phyloP scores from a whole-genome alignment of 345 rosid genomes.

The Cardamine occulta region DNA sequence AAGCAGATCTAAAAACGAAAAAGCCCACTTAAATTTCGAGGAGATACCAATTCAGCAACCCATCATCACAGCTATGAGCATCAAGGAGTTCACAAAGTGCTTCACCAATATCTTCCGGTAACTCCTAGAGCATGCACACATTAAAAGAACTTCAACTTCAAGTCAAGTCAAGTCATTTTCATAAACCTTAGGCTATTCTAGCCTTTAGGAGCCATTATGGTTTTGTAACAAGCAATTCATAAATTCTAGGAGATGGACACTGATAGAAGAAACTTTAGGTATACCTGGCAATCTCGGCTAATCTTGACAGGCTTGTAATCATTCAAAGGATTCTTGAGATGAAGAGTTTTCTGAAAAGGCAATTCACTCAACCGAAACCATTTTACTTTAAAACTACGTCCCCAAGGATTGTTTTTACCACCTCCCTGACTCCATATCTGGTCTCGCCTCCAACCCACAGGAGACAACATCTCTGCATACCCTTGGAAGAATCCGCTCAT shows the following conservation, averaged over 20 bases:
- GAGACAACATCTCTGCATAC: constrained; percentile 93
- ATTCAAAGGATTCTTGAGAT: constrained; percentile 93
- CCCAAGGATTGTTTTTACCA: constrained; percentile 90
- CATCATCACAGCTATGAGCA: constrained; percentile 56
- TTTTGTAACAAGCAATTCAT: background rate
- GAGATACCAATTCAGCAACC: constrained; percentile 57
- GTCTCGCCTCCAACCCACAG: constrained; percentile 94
- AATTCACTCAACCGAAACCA: constrained; percentile 82
- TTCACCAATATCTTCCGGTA: constrained; percentile 86
- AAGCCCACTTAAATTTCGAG: constrained; percentile 10
- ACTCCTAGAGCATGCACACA: constrained; percentile 58
- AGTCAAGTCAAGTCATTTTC: background rate
- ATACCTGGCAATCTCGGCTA: constrained; percentile 98
- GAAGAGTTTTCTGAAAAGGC: constrained; percentile 95
- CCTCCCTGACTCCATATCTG: constrained; percentile 87
- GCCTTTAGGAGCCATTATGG: constrained; percentile 11
- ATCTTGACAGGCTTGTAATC: constrained; percentile 95
- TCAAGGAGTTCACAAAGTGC: constrained; percentile 92
- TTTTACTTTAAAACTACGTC: constrained; percentile 87
- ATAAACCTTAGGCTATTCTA: background rate
- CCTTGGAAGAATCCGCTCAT: constrained; percentile 99
- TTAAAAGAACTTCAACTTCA: background rate
- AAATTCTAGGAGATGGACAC: background rate
- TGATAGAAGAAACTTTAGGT: constrained; percentile 21
- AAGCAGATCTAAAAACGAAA: constrained; percentile 22